These are phyloP conservation scores for Arabidopsis lyrata DNA, from an alignment of 441 rosid species.

Conservation along the genomic window DNA sequence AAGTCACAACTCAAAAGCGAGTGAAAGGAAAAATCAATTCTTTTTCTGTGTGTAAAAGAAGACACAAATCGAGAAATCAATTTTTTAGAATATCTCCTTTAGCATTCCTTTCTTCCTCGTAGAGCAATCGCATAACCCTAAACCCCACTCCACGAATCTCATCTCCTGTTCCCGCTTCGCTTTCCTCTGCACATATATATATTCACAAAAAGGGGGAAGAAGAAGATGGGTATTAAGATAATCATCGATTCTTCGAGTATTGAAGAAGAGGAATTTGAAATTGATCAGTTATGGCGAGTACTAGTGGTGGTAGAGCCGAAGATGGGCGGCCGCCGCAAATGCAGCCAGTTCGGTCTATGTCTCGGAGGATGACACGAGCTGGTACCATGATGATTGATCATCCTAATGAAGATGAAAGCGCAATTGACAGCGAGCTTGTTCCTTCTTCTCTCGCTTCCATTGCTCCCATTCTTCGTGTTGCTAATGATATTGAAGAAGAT, in stretches of 20 bases:
- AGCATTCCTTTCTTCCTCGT: constrained; percentile 65
- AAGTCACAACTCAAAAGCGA: constrained; percentile 43
- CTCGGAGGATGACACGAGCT: constrained; percentile 60
- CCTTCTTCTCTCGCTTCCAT: constrained; percentile 77
- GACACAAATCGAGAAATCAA: constrained; percentile 1
- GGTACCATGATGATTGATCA: constrained; percentile 61
- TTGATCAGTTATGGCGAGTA: constrained; percentile 66
- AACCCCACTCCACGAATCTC: constrained; percentile 72
- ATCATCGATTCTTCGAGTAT: constrained; percentile 1
- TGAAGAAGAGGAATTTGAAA: constrained; percentile 7
- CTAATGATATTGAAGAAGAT: constrained; percentile 75
- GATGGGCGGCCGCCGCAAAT: constrained; percentile 40
- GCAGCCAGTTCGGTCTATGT: constrained; percentile 49
- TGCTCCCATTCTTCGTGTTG: constrained; percentile 87
- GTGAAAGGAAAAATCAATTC: not conserved
- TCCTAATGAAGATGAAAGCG: constrained; percentile 54
- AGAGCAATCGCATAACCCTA: constrained; percentile 67
- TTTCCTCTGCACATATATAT: constrained; percentile 26
- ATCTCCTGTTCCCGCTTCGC: constrained; percentile 38
- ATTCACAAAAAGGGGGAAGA: constrained; percentile 17
- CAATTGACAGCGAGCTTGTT: constrained; percentile 86
- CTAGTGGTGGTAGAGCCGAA: constrained; percentile 68
- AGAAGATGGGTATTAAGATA: constrained; percentile 32
- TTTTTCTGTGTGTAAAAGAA: constrained; percentile 5
- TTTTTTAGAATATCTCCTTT: not conserved